These are phyloP conservation scores for Cyclostephanos invisitatus DNA, from an alignment of 108 stramenopile genomes.

Conservation along the genomic window DNA sequence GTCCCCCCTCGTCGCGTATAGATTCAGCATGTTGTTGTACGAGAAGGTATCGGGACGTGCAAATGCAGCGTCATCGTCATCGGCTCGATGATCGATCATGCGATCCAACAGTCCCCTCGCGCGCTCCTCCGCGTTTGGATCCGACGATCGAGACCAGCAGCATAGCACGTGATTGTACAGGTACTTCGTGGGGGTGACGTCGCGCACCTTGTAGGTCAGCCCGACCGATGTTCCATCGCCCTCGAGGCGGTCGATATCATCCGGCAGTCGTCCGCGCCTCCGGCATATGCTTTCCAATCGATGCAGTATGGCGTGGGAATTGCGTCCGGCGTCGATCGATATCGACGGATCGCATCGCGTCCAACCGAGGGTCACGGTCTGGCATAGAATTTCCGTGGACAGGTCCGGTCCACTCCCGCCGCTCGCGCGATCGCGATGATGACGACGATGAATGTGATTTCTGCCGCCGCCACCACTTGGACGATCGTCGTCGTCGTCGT, in stretches of 20 bases:
- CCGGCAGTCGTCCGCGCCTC: slow-evolving; percentile 2
- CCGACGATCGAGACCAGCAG: slow-evolving; percentile 38
- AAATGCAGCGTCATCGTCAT: slow-evolving; percentile 5
- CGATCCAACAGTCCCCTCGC: slow-evolving; percentile 22
- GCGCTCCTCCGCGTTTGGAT: slow-evolving; percentile 23
- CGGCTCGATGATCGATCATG: slow-evolving; percentile 12
- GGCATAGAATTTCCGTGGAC: slow-evolving; percentile 36
- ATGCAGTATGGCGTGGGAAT: slow-evolving; percentile 31
- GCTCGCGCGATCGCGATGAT: not conserved
- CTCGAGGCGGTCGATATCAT: not conserved
- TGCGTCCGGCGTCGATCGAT: slow-evolving; percentile 22
- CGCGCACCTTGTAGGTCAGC: slow-evolving; percentile 16
- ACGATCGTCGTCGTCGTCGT: not conserved
- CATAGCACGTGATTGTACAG: slow-evolving; percentile 40
- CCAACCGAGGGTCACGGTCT: slow-evolving; percentile 36
- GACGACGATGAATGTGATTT: not conserved
- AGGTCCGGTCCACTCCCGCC: not conserved
- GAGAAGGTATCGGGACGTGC: slow-evolving; percentile 37
- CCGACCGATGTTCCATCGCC: no score
- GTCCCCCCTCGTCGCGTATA: slow-evolving; percentile 51
- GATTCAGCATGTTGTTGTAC: slow-evolving; percentile 55
- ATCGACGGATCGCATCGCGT: slow-evolving; percentile 35
- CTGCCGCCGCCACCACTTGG: not conserved
- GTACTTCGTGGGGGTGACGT: slow-evolving; percentile 21
- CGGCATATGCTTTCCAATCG: slow-evolving; percentile 19